These are phyloP conservation scores for Mycena olivaceomarginata DNA, from an alignment of 768 basidiomycete genomes.

Conservation along the genomic window DNA sequence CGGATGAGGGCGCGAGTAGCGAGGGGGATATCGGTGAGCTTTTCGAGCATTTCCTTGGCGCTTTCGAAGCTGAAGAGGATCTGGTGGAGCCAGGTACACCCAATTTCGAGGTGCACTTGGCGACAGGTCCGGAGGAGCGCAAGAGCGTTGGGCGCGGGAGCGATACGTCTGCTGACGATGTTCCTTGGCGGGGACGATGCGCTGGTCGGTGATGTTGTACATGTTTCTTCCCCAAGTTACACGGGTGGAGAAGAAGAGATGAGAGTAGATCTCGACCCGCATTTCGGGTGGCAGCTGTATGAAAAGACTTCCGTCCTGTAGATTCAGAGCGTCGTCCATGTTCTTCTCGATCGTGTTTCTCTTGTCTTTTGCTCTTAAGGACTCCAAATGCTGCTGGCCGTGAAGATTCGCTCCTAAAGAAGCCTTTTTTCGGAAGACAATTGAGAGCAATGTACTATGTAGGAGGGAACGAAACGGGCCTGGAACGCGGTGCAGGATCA, in stretches of 20 bases:
- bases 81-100: conserved; percentile 20
- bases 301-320: not conserved
- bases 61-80: conserved; percentile 19
- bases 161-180: too few relatives aligned
- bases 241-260: conserved; percentile 20
- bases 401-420: too few relatives aligned
- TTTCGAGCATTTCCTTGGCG: conserved; percentile 24
- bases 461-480: too few relatives aligned
- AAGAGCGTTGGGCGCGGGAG: conserved; percentile 7
- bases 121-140: conserved; percentile 22
- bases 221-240: conserved; percentile 7
- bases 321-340: not conserved
- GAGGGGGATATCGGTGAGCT: conserved; percentile 20
- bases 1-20: conserved; percentile 11
- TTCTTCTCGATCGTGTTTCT: not conserved
- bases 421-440: too few relatives aligned
- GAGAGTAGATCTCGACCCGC: conserved; percentile 20
- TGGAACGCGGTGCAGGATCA: too few relatives aligned
- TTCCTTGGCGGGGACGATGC: too few relatives aligned
- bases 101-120: conserved; percentile 5
- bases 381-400: too few relatives aligned
- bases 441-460: too few relatives aligned
- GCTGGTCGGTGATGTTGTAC: not conserved
- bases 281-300: conserved; percentile 23
- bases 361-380: not conserved